Conservation (phyloP, 2,329 filamentous ascomycete species). For the Pestalotiopsis sp. region DNA sequence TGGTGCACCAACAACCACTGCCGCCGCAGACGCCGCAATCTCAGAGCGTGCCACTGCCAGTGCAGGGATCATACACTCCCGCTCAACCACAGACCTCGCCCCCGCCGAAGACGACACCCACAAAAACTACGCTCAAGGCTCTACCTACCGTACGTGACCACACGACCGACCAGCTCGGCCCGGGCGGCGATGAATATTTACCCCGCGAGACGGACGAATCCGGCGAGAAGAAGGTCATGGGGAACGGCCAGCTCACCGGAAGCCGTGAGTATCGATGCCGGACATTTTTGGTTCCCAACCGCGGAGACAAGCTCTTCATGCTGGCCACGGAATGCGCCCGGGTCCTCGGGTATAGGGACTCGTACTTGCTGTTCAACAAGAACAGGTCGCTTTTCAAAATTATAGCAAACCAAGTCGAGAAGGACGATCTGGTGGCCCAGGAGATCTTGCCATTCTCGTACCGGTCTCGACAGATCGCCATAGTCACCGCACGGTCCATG, state of each 20-base stretch:
- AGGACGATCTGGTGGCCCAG: slow-evolving; percentile 93
- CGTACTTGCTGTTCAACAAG: slow-evolving; percentile 98
- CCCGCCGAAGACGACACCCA: slow-evolving; percentile 79
- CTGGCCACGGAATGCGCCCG: slow-evolving; percentile 95
- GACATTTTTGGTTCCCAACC: slow-evolving; percentile 88
- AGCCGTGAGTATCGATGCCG: slow-evolving; percentile 88
- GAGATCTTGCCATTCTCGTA: slow-evolving; percentile 98
- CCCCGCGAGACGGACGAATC: slow-evolving; percentile 90
- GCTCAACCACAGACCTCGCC: slow-evolving; percentile 54
- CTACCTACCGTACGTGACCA: slow-evolving; percentile 95
- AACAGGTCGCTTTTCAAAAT: slow-evolving; percentile 97
- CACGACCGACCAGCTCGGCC: slow-evolving; percentile 90
- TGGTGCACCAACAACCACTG: slow-evolving; percentile 24
- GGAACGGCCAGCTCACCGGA: slow-evolving; percentile 79
- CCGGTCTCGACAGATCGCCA: slow-evolving; percentile 96
- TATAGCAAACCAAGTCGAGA: slow-evolving; percentile 92
- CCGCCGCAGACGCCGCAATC: slow-evolving; percentile 60
- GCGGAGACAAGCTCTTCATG: slow-evolving; percentile 97
- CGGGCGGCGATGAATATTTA: slow-evolving; percentile 90
- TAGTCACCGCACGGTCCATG: slow-evolving; percentile 97
- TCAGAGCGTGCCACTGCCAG: slow-evolving; percentile 46
- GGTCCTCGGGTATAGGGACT: slow-evolving; percentile 91
- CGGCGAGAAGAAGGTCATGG: slow-evolving; percentile 90
- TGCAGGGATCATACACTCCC: slow-evolving; percentile 42
- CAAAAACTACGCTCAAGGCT: slow-evolving; percentile 86